Conservation (phyloP, 371 early-diverging fungal genomes). For the Catenaria anguillulae region DNA sequence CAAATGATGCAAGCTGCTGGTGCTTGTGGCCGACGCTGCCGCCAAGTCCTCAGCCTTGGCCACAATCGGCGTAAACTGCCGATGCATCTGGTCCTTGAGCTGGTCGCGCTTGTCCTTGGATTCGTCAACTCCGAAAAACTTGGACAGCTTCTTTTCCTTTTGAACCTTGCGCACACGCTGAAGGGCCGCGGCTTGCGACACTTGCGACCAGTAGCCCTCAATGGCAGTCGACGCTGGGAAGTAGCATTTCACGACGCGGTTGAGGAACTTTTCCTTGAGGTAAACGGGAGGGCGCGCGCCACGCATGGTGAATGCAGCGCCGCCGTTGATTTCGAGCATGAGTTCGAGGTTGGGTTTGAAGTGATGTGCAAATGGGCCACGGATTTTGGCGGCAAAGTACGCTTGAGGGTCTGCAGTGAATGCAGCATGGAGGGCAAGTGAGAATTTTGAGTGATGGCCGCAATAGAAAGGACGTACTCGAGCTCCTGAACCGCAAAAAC, state of each 20-base stretch:
- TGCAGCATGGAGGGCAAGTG: not conserved
- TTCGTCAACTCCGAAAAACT: slow-evolving; percentile 28
- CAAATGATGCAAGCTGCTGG: not conserved
- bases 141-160: slow-evolving; percentile 29
- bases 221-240: not conserved
- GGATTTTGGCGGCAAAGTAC: slow-evolving; percentile 5
- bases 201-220: slow-evolving; percentile 1
- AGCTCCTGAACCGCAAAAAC: not conserved
- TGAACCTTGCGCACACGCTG: slow-evolving; percentile 16
- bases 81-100: not conserved
- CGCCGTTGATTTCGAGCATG: slow-evolving; percentile 5
- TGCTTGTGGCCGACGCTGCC: not conserved
- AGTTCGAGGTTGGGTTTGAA: slow-evolving; percentile 8
- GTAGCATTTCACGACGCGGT: slow-evolving; percentile 9
- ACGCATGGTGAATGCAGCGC: not conserved
- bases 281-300: not conserved
- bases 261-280: slow-evolving; percentile 6
- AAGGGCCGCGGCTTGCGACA: not conserved
- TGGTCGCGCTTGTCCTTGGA: not conserved
- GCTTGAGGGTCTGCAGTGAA: not conserved
- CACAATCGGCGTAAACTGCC: not conserved
- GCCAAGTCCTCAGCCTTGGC: not conserved
- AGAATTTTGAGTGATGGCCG: too few relatives aligned
- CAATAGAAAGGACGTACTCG: not conserved
- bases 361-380: not conserved